Evolutionary conservation across 345 rosid genomes (phyloP).

Genomic region (Rhodamnia argentea): DNA sequence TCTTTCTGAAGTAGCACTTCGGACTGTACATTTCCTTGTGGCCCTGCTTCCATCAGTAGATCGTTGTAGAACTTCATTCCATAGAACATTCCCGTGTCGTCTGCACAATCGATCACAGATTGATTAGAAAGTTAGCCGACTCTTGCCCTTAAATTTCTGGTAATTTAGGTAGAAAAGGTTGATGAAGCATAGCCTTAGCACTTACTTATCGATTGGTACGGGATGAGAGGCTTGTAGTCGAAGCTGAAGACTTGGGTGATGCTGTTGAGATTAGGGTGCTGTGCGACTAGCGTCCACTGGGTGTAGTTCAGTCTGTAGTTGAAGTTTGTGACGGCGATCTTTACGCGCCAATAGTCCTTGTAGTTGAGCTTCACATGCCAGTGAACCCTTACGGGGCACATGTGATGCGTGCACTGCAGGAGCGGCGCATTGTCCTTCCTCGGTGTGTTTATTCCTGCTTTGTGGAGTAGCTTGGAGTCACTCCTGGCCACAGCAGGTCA

Average conservation of each 20-base stretch:
- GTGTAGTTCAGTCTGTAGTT: slow-evolving; percentile 52
- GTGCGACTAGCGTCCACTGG: slow-evolving; percentile 51
- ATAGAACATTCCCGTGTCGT: slow-evolving; percentile 81
- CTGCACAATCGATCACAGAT: slow-evolving; percentile 18
- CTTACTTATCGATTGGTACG: slow-evolving; percentile 44
- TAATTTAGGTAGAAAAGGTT: neutral
- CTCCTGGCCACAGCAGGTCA: slow-evolving; percentile 17
- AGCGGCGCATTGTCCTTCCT: slow-evolving; percentile 42
- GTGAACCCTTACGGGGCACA: slow-evolving; percentile 57
- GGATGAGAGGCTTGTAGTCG: slow-evolving; percentile 43
- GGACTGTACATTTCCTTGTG: slow-evolving; percentile 75
- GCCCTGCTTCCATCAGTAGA: slow-evolving; percentile 82
- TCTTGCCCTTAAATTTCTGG: neutral
- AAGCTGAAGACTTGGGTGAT: slow-evolving; percentile 59
- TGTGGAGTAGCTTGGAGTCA: slow-evolving; percentile 33
- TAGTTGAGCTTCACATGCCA: slow-evolving; percentile 61
- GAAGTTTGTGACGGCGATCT: slow-evolving; percentile 53
- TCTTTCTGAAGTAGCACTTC: slow-evolving; percentile 78
- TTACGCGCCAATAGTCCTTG: slow-evolving; percentile 50
- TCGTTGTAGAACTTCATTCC: slow-evolving; percentile 78
- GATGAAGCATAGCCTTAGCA: neutral
- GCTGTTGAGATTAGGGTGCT: slow-evolving; percentile 55
- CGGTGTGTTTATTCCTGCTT: slow-evolving; percentile 37
- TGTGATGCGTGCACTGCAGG: slow-evolving; percentile 56
- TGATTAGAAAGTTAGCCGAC: neutral